A percentile compares a stretch with the other conserved stretches of the same genome.
Evolutionary conservation across 1,139 yeast genomes (phyloP).

Genomic region (Geotrichum carabidarum): DNA sequence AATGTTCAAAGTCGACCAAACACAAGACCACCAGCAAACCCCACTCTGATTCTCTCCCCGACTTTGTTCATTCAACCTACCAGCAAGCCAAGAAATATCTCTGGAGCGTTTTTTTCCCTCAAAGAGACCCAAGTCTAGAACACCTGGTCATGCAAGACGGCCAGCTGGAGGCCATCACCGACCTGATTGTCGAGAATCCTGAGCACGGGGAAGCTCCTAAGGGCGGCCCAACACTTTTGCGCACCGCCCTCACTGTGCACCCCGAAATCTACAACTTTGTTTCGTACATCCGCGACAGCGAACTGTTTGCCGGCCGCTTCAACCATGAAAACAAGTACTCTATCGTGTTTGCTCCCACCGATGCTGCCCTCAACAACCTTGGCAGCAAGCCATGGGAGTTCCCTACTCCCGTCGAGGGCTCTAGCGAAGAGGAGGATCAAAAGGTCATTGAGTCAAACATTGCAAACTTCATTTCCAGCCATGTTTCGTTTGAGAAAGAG

Average conservation of each 20-base stretch:
- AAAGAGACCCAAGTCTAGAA: background rate
- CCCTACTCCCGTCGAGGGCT: conserved; percentile 27
- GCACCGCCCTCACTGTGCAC: conserved; percentile 34
- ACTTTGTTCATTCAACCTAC: background rate
- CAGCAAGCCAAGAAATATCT: conserved; percentile 1
- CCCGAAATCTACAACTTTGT: conserved; percentile 36
- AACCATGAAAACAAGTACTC: conserved; percentile 31
- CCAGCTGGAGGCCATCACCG: background rate
- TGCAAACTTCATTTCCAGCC: conserved; percentile 32
- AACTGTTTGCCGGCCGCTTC: conserved; percentile 28
- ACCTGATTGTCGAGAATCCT: conserved; percentile 3
- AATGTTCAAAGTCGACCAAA: background rate
- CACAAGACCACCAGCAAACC: background rate
- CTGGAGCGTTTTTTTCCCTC: background rate
- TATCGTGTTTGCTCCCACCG: conserved; percentile 37
- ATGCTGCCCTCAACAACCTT: conserved; percentile 32
- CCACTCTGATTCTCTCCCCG: background rate
- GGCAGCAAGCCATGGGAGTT: conserved; percentile 38
- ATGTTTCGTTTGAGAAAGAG: conserved; percentile 25
- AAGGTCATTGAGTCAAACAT: conserved; percentile 30
- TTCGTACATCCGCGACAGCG: conserved; percentile 33
- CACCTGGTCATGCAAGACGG: conserved; percentile 1
- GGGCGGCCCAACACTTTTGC: conserved; percentile 32
- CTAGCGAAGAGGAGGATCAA: conserved; percentile 28
- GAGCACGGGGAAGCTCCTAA: conserved; percentile 5